Percentiles rank a stretch among this genome's conserved stretches.
phyloP scores from a whole-genome alignment of 805 yeast species.

The Aciculoconidium aculeatum region DNA sequence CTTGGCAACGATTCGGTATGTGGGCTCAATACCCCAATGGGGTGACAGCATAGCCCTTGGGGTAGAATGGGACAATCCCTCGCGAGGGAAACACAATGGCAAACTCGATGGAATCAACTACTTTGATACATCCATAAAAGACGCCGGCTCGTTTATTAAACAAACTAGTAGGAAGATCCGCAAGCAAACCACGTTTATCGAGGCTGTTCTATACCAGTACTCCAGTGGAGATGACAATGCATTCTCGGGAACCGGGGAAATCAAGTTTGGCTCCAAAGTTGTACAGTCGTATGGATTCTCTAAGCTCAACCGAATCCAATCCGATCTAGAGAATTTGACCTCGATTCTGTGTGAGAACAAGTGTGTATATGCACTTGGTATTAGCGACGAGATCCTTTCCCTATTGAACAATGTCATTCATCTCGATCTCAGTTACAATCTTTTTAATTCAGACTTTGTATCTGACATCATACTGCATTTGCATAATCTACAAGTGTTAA shows the following conservation, averaged over 20 bases:
- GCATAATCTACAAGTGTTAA: conserved; percentile 34
- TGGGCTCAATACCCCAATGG: conserved; percentile 49
- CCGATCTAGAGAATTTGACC: conserved; percentile 39
- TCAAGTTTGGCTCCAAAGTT: conserved; percentile 49
- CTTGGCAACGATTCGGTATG: conserved; percentile 56
- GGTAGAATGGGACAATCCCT: conserved; percentile 76
- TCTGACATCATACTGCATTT: conserved; percentile 30
- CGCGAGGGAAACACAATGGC: conserved; percentile 74
- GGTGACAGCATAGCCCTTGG: conserved; percentile 50
- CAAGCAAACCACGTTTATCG: conserved; percentile 26
- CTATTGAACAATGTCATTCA: conserved; percentile 7
- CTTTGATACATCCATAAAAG: conserved; percentile 37
- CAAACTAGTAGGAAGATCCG: conserved; percentile 28
- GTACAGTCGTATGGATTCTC: conserved; percentile 66
- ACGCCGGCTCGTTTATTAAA: conserved; percentile 63
- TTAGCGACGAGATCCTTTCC: not conserved
- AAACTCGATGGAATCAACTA: conserved; percentile 45
- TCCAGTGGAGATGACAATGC: conserved; percentile 20
- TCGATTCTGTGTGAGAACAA: conserved; percentile 46
- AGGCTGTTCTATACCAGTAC: conserved; percentile 50
- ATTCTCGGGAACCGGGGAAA: conserved; percentile 16
- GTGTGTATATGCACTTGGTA: no score
- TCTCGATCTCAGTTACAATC: conserved; percentile 59
- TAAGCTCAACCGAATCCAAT: conserved; percentile 42
- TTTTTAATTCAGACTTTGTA: conserved; percentile 33